These are phyloP conservation scores for Venturia asperata DNA, from an alignment of 2,329 filamentous ascomycete genomes.

Conservation along the genomic window DNA sequence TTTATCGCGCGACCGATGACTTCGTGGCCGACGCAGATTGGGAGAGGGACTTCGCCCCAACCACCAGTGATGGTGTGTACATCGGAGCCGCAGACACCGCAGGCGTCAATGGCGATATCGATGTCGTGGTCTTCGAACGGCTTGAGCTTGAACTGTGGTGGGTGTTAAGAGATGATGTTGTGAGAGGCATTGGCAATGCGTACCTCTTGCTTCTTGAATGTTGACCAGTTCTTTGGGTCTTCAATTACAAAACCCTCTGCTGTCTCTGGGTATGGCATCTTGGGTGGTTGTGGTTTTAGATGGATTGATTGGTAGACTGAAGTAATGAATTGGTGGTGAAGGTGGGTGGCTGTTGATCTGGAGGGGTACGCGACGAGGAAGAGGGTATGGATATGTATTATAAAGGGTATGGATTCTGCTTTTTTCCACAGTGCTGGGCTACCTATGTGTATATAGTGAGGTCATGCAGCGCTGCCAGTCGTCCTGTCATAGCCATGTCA, in stretches of 20 bases:
- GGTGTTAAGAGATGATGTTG: background rate
- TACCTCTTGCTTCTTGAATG: slow-evolving; percentile 52
- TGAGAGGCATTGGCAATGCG: slow-evolving; percentile 21
- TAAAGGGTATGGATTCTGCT: background rate
- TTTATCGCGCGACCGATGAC: slow-evolving; percentile 44
- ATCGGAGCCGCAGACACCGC: slow-evolving; percentile 52
- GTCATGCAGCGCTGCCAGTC: slow-evolving; percentile 6
- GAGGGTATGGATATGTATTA: background rate
- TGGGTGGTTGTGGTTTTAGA: slow-evolving; percentile 21
- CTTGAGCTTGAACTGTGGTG: slow-evolving; percentile 60
- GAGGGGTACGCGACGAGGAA: background rate
- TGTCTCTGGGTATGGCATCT: slow-evolving; percentile 47
- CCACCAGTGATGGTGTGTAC: slow-evolving; percentile 48
- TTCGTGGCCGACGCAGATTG: slow-evolving; percentile 62
- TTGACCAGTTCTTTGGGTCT: slow-evolving; percentile 54
- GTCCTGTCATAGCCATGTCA: slow-evolving; percentile 12
- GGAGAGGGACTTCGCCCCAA: slow-evolving; percentile 56
- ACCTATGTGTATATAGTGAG: slow-evolving; percentile 9
- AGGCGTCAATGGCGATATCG: slow-evolving; percentile 78
- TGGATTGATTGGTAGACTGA: background rate
- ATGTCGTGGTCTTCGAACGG: slow-evolving; percentile 82
- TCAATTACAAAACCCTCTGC: slow-evolving; percentile 44
- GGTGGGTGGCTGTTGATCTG: background rate
- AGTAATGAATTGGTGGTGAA: background rate
- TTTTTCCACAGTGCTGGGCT: background rate